Conservation (phyloP, 208 protist genomes). For the Crithidia bombi region DNA sequence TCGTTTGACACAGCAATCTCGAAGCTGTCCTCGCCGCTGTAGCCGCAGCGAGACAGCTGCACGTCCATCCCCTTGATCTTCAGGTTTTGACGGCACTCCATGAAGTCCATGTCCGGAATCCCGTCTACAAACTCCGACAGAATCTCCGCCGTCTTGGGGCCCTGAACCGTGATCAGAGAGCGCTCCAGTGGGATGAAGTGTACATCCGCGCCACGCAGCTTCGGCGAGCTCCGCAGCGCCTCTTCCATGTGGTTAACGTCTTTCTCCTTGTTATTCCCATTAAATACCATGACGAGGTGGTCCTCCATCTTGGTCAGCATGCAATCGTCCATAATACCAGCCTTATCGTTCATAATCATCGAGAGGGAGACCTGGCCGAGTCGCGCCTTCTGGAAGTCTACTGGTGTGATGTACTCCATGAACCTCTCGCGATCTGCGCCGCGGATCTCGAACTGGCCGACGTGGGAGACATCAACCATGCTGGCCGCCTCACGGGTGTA, state of each 20-base stretch:
- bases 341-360: slow-evolving; percentile 92
- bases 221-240: slow-evolving; percentile 18
- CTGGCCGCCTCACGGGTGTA: slow-evolving; percentile 81
- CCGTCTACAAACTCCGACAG: slow-evolving; percentile 47
- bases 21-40: slow-evolving; percentile 99
- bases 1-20: slow-evolving; percentile 89
- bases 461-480: slow-evolving; percentile 98
- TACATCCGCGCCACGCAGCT: slow-evolving; percentile 83
- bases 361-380: slow-evolving; percentile 66
- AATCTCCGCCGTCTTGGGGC: slow-evolving; percentile 73
- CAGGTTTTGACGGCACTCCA: slow-evolving; percentile 59
- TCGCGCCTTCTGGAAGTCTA: slow-evolving; percentile 69
- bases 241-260: slow-evolving; percentile 88
- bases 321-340: slow-evolving; percentile 95
- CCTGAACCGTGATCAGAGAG: slow-evolving; percentile 94
- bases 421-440: slow-evolving; percentile 93
- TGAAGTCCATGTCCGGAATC: slow-evolving; percentile 77
- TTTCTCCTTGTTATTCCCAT: slow-evolving; percentile 95
- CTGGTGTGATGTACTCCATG: slow-evolving; percentile 90
- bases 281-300: slow-evolving; percentile 94
- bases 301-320: slow-evolving; percentile 92
- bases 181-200: slow-evolving; percentile 77
- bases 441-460: slow-evolving; percentile 92
- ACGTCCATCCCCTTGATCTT: slow-evolving; percentile 51
- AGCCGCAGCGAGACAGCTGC: slow-evolving; percentile 94